Evolutionary conservation across 2,329 filamentous ascomycete genomes (phyloP).

Genomic region (Escovopsis weberi): DNA sequence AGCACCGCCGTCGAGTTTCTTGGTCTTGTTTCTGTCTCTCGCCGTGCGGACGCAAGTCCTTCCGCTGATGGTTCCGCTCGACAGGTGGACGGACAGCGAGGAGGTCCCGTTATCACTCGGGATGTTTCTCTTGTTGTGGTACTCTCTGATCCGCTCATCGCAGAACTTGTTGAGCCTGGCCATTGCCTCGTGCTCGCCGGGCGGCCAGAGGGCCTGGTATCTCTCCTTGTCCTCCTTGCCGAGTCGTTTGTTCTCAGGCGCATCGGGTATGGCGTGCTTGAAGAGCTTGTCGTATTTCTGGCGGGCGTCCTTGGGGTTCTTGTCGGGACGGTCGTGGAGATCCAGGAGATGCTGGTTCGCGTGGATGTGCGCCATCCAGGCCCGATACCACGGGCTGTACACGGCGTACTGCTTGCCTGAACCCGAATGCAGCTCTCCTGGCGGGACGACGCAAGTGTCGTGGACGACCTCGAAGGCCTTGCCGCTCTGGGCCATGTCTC

Average conservation of each 20-base stretch:
- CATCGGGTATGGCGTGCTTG: conserved; percentile 40
- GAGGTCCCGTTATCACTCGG: conserved; percentile 50
- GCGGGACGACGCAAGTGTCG: conserved; percentile 71
- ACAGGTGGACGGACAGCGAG: conserved; percentile 55
- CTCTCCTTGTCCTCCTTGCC: conserved; percentile 41
- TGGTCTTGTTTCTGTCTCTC: conserved; percentile 45
- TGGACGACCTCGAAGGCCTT: conserved; percentile 59
- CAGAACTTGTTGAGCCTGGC: conserved; percentile 53
- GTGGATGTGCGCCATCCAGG: conserved; percentile 63
- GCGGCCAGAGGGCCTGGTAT: conserved; percentile 51
- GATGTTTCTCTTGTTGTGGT: conserved; percentile 51
- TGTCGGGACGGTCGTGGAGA: conserved; percentile 34
- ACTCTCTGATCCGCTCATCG: conserved; percentile 44
- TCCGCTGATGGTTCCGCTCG: conserved; percentile 52
- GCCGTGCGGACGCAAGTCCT: conserved; percentile 53
- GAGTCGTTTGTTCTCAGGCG: conserved; percentile 49
- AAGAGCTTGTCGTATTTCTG: conserved; percentile 43
- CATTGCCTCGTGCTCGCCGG: conserved; percentile 59
- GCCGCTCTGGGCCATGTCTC: conserved; percentile 42
- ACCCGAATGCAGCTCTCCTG: conserved; percentile 52
- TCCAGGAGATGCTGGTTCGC: conserved; percentile 53
- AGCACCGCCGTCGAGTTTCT: conserved; percentile 50
- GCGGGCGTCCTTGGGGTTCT: conserved; percentile 20
- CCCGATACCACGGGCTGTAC: conserved; percentile 67
- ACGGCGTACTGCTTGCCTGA: conserved; percentile 69